Evolutionary conservation across 495 filamentous ascomycete species (phyloP).

Genomic region (Massariosphaeria phaeospora): DNA sequence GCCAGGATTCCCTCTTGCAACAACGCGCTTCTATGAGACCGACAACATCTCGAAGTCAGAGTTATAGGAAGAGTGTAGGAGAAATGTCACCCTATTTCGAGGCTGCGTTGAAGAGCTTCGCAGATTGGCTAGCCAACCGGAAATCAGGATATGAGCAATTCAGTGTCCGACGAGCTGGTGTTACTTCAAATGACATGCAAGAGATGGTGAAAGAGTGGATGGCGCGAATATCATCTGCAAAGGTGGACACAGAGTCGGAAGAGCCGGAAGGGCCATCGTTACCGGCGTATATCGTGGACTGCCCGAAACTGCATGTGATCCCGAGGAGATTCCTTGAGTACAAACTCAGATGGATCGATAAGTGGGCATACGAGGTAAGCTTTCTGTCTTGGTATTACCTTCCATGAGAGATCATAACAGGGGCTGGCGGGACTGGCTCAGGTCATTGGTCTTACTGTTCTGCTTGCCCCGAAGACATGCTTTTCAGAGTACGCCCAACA

Average conservation of each 20-base stretch:
- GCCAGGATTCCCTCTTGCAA: constrained; percentile 23
- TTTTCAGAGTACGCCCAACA: too few species aligned
- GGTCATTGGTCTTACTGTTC: too few species aligned
- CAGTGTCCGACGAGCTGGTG: constrained; percentile 2
- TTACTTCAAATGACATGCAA: constrained; percentile 13
- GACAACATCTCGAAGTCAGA: constrained; percentile 7
- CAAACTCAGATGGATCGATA: constrained; percentile 29
- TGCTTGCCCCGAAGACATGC: too few species aligned
- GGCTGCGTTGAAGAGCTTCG: constrained; percentile 5
- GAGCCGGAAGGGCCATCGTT: constrained; percentile 17
- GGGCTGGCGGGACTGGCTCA: too few species aligned
- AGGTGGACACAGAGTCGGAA: constrained; percentile 10
- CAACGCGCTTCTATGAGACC: neutral
- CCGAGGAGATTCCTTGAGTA: constrained; percentile 25
- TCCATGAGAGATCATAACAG: too few species aligned
- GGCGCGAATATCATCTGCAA: constrained; percentile 9
- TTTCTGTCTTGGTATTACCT: neutral
- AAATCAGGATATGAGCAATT: constrained; percentile 16
- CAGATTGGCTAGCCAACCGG: constrained; percentile 8
- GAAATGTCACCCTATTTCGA: constrained; percentile 21
- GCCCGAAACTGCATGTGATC: constrained; percentile 27
- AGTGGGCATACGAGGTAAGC: constrained; percentile 30
- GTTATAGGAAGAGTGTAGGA: constrained; percentile 10
- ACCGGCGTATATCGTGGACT: constrained; percentile 29
- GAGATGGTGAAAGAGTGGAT: constrained; percentile 26